These are phyloP conservation scores for Aspergillus fumigatiaffinis DNA, from an alignment of 2,329 filamentous ascomycete genomes.

Conservation along the genomic window DNA sequence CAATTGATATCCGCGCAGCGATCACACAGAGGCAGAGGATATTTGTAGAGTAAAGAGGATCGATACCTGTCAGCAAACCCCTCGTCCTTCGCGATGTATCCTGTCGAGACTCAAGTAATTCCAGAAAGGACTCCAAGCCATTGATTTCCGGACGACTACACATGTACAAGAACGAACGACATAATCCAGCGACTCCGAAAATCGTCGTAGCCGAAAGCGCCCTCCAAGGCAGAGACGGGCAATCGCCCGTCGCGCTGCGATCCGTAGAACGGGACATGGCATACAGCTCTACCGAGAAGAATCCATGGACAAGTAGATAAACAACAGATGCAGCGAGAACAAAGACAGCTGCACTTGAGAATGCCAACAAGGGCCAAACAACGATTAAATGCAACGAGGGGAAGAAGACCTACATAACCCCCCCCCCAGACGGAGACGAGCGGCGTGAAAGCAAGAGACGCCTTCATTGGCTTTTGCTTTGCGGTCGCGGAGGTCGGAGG, in stretches of 20 bases:
- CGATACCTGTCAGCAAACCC: slow-evolving; percentile 77
- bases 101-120: slow-evolving; percentile 68
- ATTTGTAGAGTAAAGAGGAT: neutral
- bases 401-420: neutral
- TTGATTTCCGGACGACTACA: slow-evolving; percentile 71
- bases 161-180: slow-evolving; percentile 69
- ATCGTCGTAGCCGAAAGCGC: slow-evolving; percentile 70
- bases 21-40: neutral
- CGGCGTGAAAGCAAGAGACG: slow-evolving; percentile 10
- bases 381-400: neutral
- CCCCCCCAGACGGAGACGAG: slow-evolving; percentile 2
- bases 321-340: slow-evolving; percentile 2
- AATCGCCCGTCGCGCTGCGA: slow-evolving; percentile 40
- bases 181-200: slow-evolving; percentile 67
- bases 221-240: slow-evolving; percentile 57
- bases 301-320: slow-evolving; percentile 19
- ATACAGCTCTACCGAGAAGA: slow-evolving; percentile 15
- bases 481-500: slow-evolving; percentile 19
- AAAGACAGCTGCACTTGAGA: neutral
- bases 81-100: slow-evolving; percentile 63
- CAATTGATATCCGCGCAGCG: neutral
- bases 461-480: slow-evolving; percentile 19
- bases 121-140: slow-evolving; percentile 71
- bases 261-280: slow-evolving; percentile 32
- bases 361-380: slow-evolving; percentile 2